Evolutionary conservation across 495 filamentous ascomycete species (phyloP), one percentile per base, ranked within the genome.

Genomic region (Cairneyella variabilis): DNA sequence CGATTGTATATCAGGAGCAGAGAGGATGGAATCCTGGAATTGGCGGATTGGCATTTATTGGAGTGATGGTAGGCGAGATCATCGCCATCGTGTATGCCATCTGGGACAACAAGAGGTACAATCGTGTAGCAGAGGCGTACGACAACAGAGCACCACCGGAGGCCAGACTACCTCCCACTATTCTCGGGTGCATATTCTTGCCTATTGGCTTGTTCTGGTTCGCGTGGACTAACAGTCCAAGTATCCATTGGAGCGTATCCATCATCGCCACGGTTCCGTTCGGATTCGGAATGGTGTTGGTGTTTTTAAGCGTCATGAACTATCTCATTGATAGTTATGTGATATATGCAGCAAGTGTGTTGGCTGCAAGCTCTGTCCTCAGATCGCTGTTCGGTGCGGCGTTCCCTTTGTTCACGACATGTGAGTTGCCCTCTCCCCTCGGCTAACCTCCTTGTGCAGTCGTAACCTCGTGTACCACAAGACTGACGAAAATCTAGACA

Each of bases 41-140:
- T 57, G 78, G 82, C 3, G 91, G 92, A 2, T 71, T 92, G 2
- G 82, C 86, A 5, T 96, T 96, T 63, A 62, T 89, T 25, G 90
- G 90, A 18, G 70, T 96, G 1, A 79, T 90, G 51, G 79, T 95
- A 1, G 90, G 90, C 20, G 91, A 93, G 86, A 55, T 85, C 2
- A 42, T 81, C 36, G 89, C 81, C 3, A 83, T 91, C 12, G 53
- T 73, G 9, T 84, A 83, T 38, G 81, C 88, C 69, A 82, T 86
- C 0, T 64, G 83, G 36, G 71, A 90, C 58, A 90, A 93, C 40
- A 48, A 70, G 11, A 71, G 72, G 50, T 75, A 77, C 55, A 61
- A 66, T 16, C 50, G 57, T 1, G 72, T 71, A 39, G 62, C 69
- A 51, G 54, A 61, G 1, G 42, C 18, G 20, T n/a, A 56, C 28